Evolutionary conservation across 345 rosid species (phyloP).

Genomic region (Syzygium aqueum): DNA sequence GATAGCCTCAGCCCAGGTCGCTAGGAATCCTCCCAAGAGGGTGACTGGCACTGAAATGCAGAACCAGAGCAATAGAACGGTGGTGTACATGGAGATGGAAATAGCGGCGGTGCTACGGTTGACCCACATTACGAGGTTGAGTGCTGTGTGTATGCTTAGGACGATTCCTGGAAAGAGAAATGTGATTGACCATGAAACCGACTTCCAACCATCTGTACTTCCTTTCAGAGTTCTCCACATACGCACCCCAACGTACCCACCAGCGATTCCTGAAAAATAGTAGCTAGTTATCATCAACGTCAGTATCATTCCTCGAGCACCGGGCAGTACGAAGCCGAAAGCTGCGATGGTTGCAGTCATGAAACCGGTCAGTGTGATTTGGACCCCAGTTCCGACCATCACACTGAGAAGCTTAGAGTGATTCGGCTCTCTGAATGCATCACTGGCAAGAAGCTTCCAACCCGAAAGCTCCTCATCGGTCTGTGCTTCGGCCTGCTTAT

Average conservation of each 20-base stretch:
- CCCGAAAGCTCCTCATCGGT: constrained; percentile 69
- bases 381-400: constrained; percentile 2
- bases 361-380: not conserved
- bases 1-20: not conserved
- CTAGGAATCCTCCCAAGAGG: constrained; percentile 1
- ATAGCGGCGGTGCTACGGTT: constrained; percentile 4
- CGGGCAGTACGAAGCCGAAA: not conserved
- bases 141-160: not conserved
- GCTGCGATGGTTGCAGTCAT: not conserved
- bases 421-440: constrained; percentile 1
- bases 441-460: constrained; percentile 4
- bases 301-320: not conserved
- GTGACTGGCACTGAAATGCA: constrained; percentile 4
- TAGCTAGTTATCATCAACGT: not conserved
- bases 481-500: constrained; percentile 66
- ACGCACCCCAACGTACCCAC: not conserved
- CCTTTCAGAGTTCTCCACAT: constrained; percentile 5
- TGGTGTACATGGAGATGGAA: not conserved
- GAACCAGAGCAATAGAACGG: constrained; percentile 1
- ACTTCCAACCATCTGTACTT: constrained; percentile 2
- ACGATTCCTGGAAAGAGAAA: constrained; percentile 5
- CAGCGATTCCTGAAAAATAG: constrained; percentile 1
- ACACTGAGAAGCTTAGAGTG: not conserved
- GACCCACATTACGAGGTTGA: not conserved
- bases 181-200: constrained; percentile 1